phyloP scores from a whole-genome alignment of 2,329 filamentous ascomycete species.

The Pezicula neosporulosa region DNA sequence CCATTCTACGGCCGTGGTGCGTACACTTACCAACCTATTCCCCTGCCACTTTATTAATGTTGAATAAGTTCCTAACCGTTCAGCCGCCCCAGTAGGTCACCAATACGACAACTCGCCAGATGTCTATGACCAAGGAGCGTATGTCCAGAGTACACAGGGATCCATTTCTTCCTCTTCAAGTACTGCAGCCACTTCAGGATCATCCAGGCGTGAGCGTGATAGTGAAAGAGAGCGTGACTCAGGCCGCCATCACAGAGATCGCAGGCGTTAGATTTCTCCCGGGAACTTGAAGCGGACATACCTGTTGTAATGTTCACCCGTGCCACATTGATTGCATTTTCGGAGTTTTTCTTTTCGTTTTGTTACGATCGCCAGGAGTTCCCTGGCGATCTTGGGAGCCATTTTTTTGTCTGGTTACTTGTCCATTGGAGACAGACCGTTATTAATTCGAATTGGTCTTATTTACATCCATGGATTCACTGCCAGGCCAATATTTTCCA shows the following conservation, averaged over 20 bases:
- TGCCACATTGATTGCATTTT: constrained; percentile 20
- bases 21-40: constrained; percentile 36
- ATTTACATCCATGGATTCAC: background rate
- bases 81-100: constrained; percentile 22
- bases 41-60: constrained; percentile 6
- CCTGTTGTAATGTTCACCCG: constrained; percentile 12
- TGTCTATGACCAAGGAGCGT: constrained; percentile 14
- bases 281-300: constrained; percentile 5
- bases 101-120: constrained; percentile 14
- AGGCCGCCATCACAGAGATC: constrained; percentile 19
- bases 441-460: constrained; percentile 14
- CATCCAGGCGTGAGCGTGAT: constrained; percentile 21
- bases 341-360: constrained; percentile 21
- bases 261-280: constrained; percentile 15
- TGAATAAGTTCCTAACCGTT: constrained; percentile 27
- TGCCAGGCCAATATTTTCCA: background rate
- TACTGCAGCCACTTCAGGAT: constrained; percentile 19
- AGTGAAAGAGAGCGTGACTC: constrained; percentile 21
- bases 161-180: constrained; percentile 16
- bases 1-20: constrained; percentile 58
- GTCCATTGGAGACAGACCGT: constrained; percentile 19
- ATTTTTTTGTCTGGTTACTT: constrained; percentile 16
- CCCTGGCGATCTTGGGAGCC: constrained; percentile 13
- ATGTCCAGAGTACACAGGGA: constrained; percentile 16
- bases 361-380: constrained; percentile 16